Percentiles rank a stretch among this genome's conserved stretches.
These are phyloP conservation scores for Boletus patriciae DNA, from an alignment of 768 basidiomycete species.

Conservation along the genomic window DNA sequence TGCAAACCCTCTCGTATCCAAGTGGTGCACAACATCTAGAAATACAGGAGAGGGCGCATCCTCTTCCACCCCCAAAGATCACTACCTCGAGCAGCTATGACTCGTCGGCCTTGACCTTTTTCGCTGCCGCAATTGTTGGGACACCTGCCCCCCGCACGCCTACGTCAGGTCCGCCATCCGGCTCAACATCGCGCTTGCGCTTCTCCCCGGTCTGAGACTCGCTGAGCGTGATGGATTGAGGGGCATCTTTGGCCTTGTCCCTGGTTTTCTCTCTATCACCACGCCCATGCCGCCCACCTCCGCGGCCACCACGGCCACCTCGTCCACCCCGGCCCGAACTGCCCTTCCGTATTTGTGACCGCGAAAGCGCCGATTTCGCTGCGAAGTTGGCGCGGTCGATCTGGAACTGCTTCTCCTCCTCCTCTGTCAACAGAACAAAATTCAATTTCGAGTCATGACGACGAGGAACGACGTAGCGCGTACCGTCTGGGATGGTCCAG, in stretches of 20 bases:
- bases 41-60: constrained; percentile 11
- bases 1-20: neutral
- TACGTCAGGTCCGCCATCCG: constrained; percentile 71
- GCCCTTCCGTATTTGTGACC: constrained; percentile 42
- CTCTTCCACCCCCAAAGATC: neutral
- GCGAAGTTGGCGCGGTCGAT: constrained; percentile 71
- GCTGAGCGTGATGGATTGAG: constrained; percentile 26
- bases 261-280: constrained; percentile 22
- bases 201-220: constrained; percentile 65
- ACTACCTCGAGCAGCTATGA: constrained; percentile 7
- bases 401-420: constrained; percentile 70
- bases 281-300: constrained; percentile 26
- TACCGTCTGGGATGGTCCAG: constrained; percentile 66
- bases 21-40: constrained; percentile 2
- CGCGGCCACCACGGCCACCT: constrained; percentile 36
- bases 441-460: neutral
- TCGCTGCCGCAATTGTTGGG: constrained; percentile 43
- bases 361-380: constrained; percentile 47
- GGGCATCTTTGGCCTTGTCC: constrained; percentile 15
- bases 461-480: constrained; percentile 11
- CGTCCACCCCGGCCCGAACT: constrained; percentile 44
- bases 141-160: constrained; percentile 64
- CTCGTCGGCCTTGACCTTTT: constrained; percentile 45
- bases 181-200: constrained; percentile 73
- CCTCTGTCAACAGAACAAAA: constrained; percentile 45